phyloP scores from a whole-genome alignment of 75 land plant species.

The Picea sitchensis region DNA sequence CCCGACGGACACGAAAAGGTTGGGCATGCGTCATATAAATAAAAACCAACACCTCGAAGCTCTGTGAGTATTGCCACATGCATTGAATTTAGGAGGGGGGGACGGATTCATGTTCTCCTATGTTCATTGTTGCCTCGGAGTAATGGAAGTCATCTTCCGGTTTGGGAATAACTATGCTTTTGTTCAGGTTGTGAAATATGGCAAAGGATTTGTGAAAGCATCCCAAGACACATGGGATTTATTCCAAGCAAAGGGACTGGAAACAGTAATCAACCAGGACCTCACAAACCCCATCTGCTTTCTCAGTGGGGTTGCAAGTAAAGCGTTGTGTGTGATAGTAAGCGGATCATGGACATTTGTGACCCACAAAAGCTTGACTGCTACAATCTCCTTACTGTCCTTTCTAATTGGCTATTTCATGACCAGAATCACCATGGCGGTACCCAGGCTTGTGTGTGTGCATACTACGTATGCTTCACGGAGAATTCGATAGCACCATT shows the following conservation, averaged over 20 bases:
- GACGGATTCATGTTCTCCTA: conserved; percentile 86
- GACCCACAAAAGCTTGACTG: conserved; percentile 36
- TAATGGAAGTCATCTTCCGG: conserved; percentile 50
- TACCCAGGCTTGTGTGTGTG: no score
- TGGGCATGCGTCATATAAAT: no score
- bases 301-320: conserved; percentile 68
- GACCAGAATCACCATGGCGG: conserved; percentile 25
- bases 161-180: conserved; percentile 84
- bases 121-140: conserved; percentile 59
- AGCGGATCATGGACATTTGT: conserved; percentile 32
- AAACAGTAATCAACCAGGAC: conserved; percentile 59
- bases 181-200: conserved; percentile 67
- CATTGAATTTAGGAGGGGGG: conserved; percentile 33
- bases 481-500: no score
- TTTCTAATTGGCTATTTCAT: conserved; percentile 71
- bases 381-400: conserved; percentile 50
- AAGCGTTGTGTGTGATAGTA: conserved; percentile 53
- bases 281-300: conserved; percentile 74
- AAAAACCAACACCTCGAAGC: no score
- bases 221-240: conserved; percentile 67
- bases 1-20: no score
- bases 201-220: conserved; percentile 59
- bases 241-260: conserved; percentile 47
- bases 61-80: no score
- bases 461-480: no score